A percentile compares a stretch with the other conserved stretches of the same genome.
Evolutionary conservation across 371 early-diverging fungal genomes (phyloP).

Genomic region (Mortierella sp.): DNA sequence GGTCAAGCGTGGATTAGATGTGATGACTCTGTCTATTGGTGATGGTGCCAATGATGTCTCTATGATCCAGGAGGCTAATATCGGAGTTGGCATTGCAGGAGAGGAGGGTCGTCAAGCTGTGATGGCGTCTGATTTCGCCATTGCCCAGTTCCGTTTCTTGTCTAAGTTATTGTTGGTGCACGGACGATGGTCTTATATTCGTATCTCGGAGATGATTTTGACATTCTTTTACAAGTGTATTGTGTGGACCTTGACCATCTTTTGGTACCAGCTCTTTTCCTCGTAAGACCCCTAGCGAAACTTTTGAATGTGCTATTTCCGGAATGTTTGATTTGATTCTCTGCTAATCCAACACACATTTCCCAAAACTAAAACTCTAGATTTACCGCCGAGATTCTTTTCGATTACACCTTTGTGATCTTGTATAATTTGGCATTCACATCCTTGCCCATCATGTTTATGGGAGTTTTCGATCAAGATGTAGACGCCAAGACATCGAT

Average conservation of each 20-base stretch:
- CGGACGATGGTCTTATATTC: slow-evolving; percentile 88
- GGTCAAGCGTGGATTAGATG: slow-evolving; percentile 72
- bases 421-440: slow-evolving; percentile 85
- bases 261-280: slow-evolving; percentile 87
- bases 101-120: slow-evolving; percentile 96
- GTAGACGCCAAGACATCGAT: slow-evolving; percentile 78
- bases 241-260: slow-evolving; percentile 82
- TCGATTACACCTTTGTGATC: slow-evolving; percentile 85
- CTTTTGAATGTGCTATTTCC: no score
- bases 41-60: slow-evolving; percentile 96
- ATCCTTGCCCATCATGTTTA: slow-evolving; percentile 73
- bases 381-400: slow-evolving; percentile 72
- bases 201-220: slow-evolving; percentile 82
- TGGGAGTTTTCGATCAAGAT: slow-evolving; percentile 95
- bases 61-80: slow-evolving; percentile 94
- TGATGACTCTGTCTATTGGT: slow-evolving; percentile 88
- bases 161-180: slow-evolving; percentile 82
- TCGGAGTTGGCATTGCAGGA: slow-evolving; percentile 94
- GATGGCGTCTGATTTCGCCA: slow-evolving; percentile 91
- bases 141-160: slow-evolving; percentile 88
- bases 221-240: slow-evolving; percentile 88
- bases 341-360: background rate
- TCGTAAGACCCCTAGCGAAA: slow-evolving; percentile 61
- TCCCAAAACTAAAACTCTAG: slow-evolving; percentile 9
- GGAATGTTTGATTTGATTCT: no score